A percentile compares a stretch with the other conserved stretches of the same genome.
phyloP scores from a whole-genome alignment of 345 rosid genomes.

The Rhizophora apiculata region DNA sequence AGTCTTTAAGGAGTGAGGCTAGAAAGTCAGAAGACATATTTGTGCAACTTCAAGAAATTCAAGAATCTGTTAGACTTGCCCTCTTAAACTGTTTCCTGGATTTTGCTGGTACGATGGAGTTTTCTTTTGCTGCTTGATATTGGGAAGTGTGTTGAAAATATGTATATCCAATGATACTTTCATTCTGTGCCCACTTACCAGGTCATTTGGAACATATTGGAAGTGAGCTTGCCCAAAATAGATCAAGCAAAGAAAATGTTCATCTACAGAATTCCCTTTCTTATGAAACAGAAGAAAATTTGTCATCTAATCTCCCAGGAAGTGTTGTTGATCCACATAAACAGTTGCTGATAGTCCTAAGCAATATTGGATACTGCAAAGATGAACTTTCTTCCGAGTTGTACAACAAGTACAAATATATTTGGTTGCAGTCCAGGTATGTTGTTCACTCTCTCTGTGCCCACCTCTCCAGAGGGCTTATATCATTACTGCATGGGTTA shows the following conservation, averaged over 20 bases:
- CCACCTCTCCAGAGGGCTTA: neutral
- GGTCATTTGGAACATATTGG: slow-evolving; percentile 69
- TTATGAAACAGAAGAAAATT: slow-evolving; percentile 41
- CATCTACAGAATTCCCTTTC: slow-evolving; percentile 60
- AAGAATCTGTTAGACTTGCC: slow-evolving; percentile 84
- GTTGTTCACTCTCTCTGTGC: slow-evolving; percentile 12
- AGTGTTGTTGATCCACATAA: slow-evolving; percentile 69
- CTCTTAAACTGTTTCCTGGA: slow-evolving; percentile 92
- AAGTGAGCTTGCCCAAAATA: slow-evolving; percentile 47
- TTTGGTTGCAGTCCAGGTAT: slow-evolving; percentile 78
- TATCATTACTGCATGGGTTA: neutral
- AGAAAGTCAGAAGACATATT: slow-evolving; percentile 72
- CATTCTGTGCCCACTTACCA: slow-evolving; percentile 22
- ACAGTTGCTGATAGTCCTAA: slow-evolving; percentile 70
- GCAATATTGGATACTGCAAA: slow-evolving; percentile 96
- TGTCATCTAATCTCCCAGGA: slow-evolving; percentile 53
- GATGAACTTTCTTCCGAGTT: slow-evolving; percentile 80
- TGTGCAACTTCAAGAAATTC: slow-evolving; percentile 78
- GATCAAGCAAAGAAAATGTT: slow-evolving; percentile 46
- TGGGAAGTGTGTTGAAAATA: slow-evolving; percentile 1
- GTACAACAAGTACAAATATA: slow-evolving; percentile 69
- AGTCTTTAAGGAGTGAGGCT: slow-evolving; percentile 72
- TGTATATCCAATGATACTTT: slow-evolving; percentile 17
- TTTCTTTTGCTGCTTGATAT: slow-evolving; percentile 1
- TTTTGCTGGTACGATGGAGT: slow-evolving; percentile 74